Base-by-base conservation (phyloP, 2,329 filamentous ascomycete species). In the Ascochyta fabae region DNA sequence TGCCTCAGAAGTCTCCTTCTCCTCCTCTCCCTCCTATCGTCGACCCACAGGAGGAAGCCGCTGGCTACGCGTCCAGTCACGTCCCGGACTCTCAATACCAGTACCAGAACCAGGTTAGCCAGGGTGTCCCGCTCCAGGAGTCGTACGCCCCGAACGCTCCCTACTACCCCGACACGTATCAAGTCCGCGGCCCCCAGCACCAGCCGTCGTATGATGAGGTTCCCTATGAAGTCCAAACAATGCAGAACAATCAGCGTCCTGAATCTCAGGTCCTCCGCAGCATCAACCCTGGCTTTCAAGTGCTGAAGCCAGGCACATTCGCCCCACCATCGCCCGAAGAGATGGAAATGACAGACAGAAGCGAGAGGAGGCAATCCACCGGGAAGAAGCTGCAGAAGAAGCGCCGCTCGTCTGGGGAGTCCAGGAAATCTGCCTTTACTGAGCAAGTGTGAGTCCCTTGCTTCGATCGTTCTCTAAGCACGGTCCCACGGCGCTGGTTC, bases 311-410 rank as follows among this genome's bases (percentile, higher is more conserved):
- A 38, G 76, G 76, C 49, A 77, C 74, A n/a, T 69, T 77, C 47
- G 64, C 68, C 40, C 64, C 69, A 7, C 67, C 71, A 22, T 68
- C 68, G 4, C 67, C 70, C 31, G 68, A 72, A 38, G 66, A 70
- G 31, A 43, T 64, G 53, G 60, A 69, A 50, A 40, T 67, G n/a
- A 61, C 68, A 8, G 53, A 51, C 36, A 51, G 39, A 35, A 52
- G 42, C 24, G 69, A 75, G 48, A 71, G 70, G 64, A 74, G 73
- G 53, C 68, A 73, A 39, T 75, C 75, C 6, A 52, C 48, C 13
- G 54, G 48, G 36, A 75, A 69, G 52, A 76, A 74, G 56, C 70
- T 79, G 3, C 77, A 79, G 56, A 80, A 80, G 71, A 79, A 77
- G 58, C 68, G 74, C 19, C 68, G 68, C 55, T 65, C 70, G 31